Evolutionary conservation across 2,329 filamentous ascomycete genomes (phyloP).

Genomic region (Scedosporium minutisporum): DNA sequence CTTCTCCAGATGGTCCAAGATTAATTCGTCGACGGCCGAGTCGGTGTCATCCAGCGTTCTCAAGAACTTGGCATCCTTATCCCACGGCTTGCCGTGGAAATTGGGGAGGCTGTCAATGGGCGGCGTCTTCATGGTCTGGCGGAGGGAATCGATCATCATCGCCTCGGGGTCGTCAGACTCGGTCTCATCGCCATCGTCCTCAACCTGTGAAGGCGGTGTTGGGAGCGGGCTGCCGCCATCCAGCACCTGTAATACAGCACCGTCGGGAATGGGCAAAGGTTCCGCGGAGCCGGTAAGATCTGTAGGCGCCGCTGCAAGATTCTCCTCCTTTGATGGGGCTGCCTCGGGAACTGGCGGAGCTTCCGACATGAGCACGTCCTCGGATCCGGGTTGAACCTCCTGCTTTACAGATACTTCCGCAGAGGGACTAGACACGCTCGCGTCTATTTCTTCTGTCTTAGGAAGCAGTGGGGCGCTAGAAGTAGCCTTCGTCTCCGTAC

Average conservation of each 20-base stretch:
- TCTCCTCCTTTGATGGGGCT: neutral
- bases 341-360: neutral
- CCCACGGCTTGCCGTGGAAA: slow-evolving; percentile 36
- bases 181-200: slow-evolving; percentile 42
- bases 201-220: slow-evolving; percentile 39
- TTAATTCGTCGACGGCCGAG: slow-evolving; percentile 32
- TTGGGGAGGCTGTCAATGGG: slow-evolving; percentile 44
- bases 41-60: slow-evolving; percentile 28
- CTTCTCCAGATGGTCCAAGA: slow-evolving; percentile 34
- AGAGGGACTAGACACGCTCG: slow-evolving; percentile 4
- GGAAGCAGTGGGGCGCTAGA: slow-evolving; percentile 16
- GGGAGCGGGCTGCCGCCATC: slow-evolving; percentile 17
- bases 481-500: neutral
- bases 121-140: slow-evolving; percentile 44
- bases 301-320: neutral
- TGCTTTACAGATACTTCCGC: slow-evolving; percentile 9
- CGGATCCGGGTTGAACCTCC: slow-evolving; percentile 13
- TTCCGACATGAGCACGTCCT: slow-evolving; percentile 15
- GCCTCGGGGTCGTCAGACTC: slow-evolving; percentile 45
- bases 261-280: neutral
- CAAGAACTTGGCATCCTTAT: slow-evolving; percentile 35
- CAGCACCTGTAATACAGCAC: neutral
- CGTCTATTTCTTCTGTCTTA: slow-evolving; percentile 32
- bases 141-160: slow-evolving; percentile 36
- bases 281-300: neutral